These are phyloP conservation scores for Chlorella sp. DNA, from an alignment of 139 green algal species.

Conservation along the genomic window DNA sequence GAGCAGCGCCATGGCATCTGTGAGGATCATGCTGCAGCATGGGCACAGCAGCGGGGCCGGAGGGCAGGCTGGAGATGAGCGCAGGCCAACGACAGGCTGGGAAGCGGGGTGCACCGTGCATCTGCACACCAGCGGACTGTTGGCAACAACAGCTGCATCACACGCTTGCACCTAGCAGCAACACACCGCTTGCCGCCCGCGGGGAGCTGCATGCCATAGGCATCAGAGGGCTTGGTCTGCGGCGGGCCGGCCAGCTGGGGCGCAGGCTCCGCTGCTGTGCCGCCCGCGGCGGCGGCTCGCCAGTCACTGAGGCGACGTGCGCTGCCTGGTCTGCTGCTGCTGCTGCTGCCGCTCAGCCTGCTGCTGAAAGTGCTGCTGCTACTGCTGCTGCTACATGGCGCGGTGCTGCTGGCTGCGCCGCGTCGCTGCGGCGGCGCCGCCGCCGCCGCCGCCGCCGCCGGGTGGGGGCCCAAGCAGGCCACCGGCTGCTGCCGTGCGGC, in stretches of 20 bases:
- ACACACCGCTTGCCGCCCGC: constrained; percentile 5
- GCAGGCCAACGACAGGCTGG: too few relatives aligned
- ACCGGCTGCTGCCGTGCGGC: too few relatives aligned
- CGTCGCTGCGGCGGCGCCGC: too few relatives aligned
- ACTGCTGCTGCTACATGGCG: too few relatives aligned
- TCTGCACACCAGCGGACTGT: too few relatives aligned
- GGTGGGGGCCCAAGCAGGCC: too few relatives aligned
- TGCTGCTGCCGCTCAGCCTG: not conserved
- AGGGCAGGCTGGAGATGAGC: not conserved
- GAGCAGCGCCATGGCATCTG: constrained; percentile 63
- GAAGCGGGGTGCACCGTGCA: too few relatives aligned
- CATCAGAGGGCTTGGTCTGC: not conserved
- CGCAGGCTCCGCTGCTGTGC: not conserved
- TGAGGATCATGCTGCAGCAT: constrained; percentile 58
- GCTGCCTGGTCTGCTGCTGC: not conserved
- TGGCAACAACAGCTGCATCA: too few relatives aligned
- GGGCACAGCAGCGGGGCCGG: not conserved
- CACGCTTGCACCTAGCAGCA: too few relatives aligned
- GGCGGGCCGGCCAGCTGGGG: not conserved
- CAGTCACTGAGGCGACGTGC: not conserved
- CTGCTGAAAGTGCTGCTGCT: not conserved
- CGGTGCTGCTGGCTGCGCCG: too few relatives aligned
- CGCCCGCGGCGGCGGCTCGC: too few relatives aligned
- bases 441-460: too few relatives aligned
- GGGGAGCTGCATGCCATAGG: not conserved